Evolutionary conservation across 192 early-diverging fungal genomes (phyloP).

Genomic region (Linderina pennispora): DNA sequence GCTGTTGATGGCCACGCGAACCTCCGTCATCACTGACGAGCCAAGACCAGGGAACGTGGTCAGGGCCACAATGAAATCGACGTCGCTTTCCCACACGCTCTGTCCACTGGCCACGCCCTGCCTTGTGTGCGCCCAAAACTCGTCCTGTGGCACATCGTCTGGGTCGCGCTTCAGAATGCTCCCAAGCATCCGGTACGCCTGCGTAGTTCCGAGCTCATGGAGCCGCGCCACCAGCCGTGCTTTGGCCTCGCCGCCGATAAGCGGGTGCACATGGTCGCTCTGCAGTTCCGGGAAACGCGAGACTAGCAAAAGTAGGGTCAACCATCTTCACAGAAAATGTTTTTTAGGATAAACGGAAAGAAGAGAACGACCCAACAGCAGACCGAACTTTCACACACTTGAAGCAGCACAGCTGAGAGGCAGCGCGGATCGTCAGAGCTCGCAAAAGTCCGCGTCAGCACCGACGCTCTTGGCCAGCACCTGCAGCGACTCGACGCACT

Average conservation of each 20-base stretch:
- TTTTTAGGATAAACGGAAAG: neutral
- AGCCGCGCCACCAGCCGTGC: neutral
- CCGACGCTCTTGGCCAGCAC: slow-evolving; percentile 12
- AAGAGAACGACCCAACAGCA: too few relatives aligned
- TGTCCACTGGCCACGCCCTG: too few relatives aligned
- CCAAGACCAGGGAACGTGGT: neutral
- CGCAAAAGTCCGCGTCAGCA: slow-evolving; percentile 8
- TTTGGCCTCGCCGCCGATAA: neutral
- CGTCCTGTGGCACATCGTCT: neutral
- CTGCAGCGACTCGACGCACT: slow-evolving; percentile 36
- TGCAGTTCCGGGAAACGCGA: neutral
- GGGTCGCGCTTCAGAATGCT: neutral
- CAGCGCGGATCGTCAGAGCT: too few relatives aligned
- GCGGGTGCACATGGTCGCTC: neutral
- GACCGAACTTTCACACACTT: too few relatives aligned
- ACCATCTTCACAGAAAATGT: neutral
- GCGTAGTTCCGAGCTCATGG: neutral
- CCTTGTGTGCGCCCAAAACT: neutral
- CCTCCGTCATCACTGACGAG: neutral
- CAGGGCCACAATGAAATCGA: neutral
- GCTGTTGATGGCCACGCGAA: neutral
- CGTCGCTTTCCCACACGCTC: too few relatives aligned
- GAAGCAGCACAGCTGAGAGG: too few relatives aligned
- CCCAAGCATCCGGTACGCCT: neutral
- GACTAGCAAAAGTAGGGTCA: too few relatives aligned